Conservation (phyloP, 768 basidiomycete species). For the Podaxis sp. region DNA sequence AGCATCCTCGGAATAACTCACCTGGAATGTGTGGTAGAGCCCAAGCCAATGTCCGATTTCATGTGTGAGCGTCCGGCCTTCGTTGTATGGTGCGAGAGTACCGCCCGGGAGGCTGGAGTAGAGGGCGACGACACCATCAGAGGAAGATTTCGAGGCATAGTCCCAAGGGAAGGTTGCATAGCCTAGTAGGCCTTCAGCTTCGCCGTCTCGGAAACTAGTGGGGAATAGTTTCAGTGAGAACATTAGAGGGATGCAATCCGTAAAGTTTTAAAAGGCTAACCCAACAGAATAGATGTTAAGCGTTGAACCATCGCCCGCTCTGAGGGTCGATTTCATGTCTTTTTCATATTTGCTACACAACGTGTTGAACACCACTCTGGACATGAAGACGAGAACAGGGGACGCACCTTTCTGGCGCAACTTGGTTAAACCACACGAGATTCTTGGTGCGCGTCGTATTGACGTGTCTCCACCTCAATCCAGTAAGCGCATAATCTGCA, state of each 20-base stretch:
- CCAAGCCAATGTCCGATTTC: conserved; percentile 56
- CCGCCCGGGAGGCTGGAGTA: conserved; percentile 29
- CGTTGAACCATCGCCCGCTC: conserved; percentile 11
- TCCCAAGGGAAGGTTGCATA: conserved; percentile 32
- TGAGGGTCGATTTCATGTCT: conserved; percentile 16
- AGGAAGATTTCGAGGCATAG: conserved; percentile 20
- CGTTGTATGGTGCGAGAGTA: conserved; percentile 33
- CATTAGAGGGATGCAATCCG: neutral
- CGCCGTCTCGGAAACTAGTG: conserved; percentile 17
- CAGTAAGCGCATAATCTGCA: conserved; percentile 9
- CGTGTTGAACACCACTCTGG: no score
- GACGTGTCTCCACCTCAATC: conserved; percentile 12
- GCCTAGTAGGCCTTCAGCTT: conserved; percentile 25
- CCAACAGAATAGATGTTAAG: conserved; percentile 20
- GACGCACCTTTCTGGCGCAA: conserved; percentile 11
- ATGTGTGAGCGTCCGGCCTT: conserved; percentile 45
- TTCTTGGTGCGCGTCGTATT: conserved; percentile 12
- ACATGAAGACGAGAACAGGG: neutral
- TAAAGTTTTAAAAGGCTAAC: conserved; percentile 8
- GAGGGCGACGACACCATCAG: conserved; percentile 35
- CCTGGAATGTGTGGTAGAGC: conserved; percentile 54
- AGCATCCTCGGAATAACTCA: conserved; percentile 16
- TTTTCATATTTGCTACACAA: conserved; percentile 2
- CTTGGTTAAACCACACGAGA: conserved; percentile 13
- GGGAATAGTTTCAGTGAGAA: no score